Base-by-base conservation (phyloP, 1,139 yeast genomes). In the Taphrina betulina region DNA sequence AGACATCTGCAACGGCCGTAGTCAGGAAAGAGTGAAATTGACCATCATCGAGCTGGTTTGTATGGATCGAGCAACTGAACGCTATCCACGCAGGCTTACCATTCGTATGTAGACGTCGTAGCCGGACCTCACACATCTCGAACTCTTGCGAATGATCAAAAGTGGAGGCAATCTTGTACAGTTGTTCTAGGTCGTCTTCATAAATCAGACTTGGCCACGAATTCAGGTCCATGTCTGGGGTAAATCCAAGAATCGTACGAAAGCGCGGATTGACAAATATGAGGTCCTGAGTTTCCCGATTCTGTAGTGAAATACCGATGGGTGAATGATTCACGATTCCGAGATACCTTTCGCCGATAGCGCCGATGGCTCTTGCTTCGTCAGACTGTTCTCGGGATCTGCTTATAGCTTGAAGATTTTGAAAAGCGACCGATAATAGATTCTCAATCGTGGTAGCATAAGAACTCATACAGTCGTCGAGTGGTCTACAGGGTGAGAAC, bases 401-500 rank as follows among this genome's bases (percentile, higher is more conserved):
- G 26, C 8, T 28, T 4, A 19, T 10, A 16, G 17, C 52, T 17
- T 24, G 41, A 5, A 45, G 19, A 16, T 35, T 45, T 17, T 24
- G 52, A 14, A 45, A 26, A 8, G 24, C 33, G 12, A 35, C 35
- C 23, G 17, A 8, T 24, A 35, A 16, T 35, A 35, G 22, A 5
- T 34, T 23, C 17, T 45, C 42, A 4, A 35, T 20, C 2, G 43
- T 45, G 22, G 34, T 16, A 4, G 35, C 43, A 35, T 24, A 45
- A 8, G 23, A 31, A 10, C 7, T 19, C 17, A 14, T 20, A 12
- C 24, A 35, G 7, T 19, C 12, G n/a, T 34, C 31, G 10, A 19
- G 14, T 2, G 52, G 52, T 16, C 52, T 14, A 12, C 29, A 26
- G 17, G 52, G 52, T n/a, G 52, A 31, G 22, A 45, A 36, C n/a